Base-by-base conservation (phyloP, 108 stramenopile species). In the Bacterosira constricta region DNA sequence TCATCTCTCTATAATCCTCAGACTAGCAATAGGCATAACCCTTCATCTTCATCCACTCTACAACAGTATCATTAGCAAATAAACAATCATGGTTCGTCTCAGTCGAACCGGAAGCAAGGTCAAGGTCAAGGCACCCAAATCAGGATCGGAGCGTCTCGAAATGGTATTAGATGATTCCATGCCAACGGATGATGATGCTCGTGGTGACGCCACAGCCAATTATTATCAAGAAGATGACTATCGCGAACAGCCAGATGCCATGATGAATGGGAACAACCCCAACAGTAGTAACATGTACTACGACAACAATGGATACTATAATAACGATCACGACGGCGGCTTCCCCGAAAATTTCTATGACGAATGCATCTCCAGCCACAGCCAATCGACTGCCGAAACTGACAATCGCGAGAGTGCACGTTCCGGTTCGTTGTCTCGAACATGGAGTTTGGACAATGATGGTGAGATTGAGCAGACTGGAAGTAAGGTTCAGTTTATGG, bases 121-220 rank as follows among this genome's bases (percentile, higher is more conserved):
- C 23, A 53, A 53, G 52, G 52, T 53, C 52, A 53, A 53, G 52
- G 52, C 52, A 1, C 30, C 52, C 20, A 53, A 53, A 15, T 53
- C 52, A 15, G 52, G 52, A 6, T 30, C 13, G 10, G 52, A 53
- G 20, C 26, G 52, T 7, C 52, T 53, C 9, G 52, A 53, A 30
- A 26, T 53, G 13, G 52, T 53, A 27, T 30, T 53, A 8, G 52
- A 53, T 15, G 52, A 30, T 45, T 7, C 44, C 6, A 3, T 2
- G 17, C 44, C 5, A 18, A 15, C 44, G 3, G 17, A 45, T 3
- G 3, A 45, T 18, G 44, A 45, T 3, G 2, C 17, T 2, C 44
- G 44, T 18, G 44, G 23, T 6, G 46, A 47, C 17, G 17, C n/a
- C n/a, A n/a, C n/a, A n/a, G n/a, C n/a, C n/a, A n/a, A 47, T 3